These are phyloP conservation scores for Thalassia testudinum DNA, from an alignment of 116 monocot species.

Conservation along the genomic window DNA sequence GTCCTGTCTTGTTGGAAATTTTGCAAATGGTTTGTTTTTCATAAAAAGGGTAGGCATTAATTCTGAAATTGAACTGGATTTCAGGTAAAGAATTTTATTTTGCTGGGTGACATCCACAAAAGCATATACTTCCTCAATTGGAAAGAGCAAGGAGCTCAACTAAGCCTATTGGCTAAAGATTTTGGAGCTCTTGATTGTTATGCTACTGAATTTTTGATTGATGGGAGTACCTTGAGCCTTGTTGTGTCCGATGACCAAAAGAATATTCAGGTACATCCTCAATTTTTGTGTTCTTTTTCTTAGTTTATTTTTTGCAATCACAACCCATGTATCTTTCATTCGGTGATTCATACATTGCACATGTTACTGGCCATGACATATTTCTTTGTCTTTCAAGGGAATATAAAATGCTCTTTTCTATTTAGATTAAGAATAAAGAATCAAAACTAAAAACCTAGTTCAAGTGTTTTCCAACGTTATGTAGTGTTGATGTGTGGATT, in stretches of 20 bases:
- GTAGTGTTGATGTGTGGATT: too few relatives aligned
- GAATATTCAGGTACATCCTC: constrained; percentile 64
- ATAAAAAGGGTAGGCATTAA: too few relatives aligned
- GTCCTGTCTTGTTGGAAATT: background rate
- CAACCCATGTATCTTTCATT: too few relatives aligned
- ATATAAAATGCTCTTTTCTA: too few relatives aligned
- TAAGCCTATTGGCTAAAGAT: constrained; percentile 92
- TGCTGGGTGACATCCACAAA: constrained; percentile 93
- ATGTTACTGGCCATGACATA: too few relatives aligned
- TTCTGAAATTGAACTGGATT: constrained; percentile 11
- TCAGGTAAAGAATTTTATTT: constrained; percentile 92
- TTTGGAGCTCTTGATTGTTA: constrained; percentile 94
- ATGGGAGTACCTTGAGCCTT: constrained; percentile 88
- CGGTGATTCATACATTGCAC: too few relatives aligned
- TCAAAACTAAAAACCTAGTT: too few relatives aligned
- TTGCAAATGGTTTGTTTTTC: background rate
- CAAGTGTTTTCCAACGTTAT: too few relatives aligned
- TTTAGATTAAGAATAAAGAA: too few relatives aligned
- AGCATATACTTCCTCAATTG: constrained; percentile 94
- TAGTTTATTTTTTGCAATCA: background rate
- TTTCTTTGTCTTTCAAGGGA: too few relatives aligned
- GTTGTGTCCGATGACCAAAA: constrained; percentile 91
- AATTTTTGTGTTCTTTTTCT: background rate
- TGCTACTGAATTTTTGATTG: constrained; percentile 96
- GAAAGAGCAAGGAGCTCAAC: constrained; percentile 96